Base-by-base conservation (phyloP, 2,329 filamentous ascomycete genomes). In the Trichoderma atroviride region DNA sequence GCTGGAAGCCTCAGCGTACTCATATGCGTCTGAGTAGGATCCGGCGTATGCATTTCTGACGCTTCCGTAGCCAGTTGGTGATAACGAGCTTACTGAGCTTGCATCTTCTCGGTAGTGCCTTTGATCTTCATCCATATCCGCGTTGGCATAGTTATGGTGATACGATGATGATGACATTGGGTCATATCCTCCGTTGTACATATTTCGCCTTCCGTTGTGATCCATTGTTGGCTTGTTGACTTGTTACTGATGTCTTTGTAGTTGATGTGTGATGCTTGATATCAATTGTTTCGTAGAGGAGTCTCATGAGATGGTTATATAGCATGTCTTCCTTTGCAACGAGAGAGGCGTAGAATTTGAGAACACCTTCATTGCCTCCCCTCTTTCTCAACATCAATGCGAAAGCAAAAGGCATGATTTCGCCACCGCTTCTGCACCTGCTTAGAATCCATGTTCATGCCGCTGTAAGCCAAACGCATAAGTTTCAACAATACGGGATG, bases 21-120 rank as follows among this genome's bases (percentile, higher is more conserved):
- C 81, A 71, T 88, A 87, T 13, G 83, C 79, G 22, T 81, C 81
- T n/a, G 76, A 89, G 80, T 4, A 85, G 81, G 13, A 82, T 81
- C 65, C 85, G 83, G 71, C 86, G 84, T 50, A 22, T 80, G 88
- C 87, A 58, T 82, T 82, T 52, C 87, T 84, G 59, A 90, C 81
- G 59, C 87, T 86, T 70, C 82, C 77, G 69, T 88, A 84, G 27
- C 87, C 84, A 71, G 89, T 81, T 22, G 86, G 83, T n/a, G 56
- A 55, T 40, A 58, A 43, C 31, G 58, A 69, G 37, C 16, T 31
- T 57, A 55, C 33, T 19, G 61, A 52, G 29, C 57, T 22, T 5
- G 57, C 33, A 22, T 61, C 64, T 19, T 57, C 53, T 10, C 33
- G 10, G 24, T 43, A 62, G 31, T 43, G 52, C 14, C 16, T 64